These are phyloP conservation scores for Puccinellia tenuiflora DNA, from an alignment of 176 grass and related monocot genomes.

Conservation along the genomic window DNA sequence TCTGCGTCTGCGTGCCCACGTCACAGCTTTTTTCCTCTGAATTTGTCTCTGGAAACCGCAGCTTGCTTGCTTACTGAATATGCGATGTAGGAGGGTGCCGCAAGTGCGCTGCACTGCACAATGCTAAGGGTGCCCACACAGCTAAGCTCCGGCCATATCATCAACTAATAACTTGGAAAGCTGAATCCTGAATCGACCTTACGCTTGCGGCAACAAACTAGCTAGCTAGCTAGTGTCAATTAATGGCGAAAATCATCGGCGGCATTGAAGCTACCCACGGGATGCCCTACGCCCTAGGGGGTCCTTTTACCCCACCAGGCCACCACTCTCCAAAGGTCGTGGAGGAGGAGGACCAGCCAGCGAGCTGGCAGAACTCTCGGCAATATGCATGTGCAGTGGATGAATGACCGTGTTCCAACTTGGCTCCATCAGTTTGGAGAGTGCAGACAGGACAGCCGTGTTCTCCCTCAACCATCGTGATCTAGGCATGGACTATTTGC, in stretches of 20 bases:
- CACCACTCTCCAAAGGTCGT: neutral
- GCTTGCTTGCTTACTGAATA: no score
- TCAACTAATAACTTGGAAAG: neutral
- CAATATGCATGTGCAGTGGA: neutral
- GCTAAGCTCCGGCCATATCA: neutral
- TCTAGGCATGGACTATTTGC: neutral
- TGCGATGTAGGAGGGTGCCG: no score
- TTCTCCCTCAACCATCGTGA: neutral
- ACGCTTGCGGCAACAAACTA: neutral
- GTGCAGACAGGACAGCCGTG: neutral
- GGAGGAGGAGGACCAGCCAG: neutral
- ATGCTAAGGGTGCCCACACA: neutral
- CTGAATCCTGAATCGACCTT: neutral
- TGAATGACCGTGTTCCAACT: neutral
- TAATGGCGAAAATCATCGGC: slow-evolving; percentile 26
- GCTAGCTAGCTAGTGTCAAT: neutral
- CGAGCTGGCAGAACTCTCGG: neutral
- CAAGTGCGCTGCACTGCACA: no score
- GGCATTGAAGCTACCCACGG: slow-evolving; percentile 25
- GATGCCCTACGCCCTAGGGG: neutral
- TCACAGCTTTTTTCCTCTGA: no score
- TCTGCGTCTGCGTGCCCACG: no score
- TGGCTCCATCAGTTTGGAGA: neutral
- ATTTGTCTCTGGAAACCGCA: neutral
- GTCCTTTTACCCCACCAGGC: neutral